Conservation (phyloP, 176 grass and related monocot species). For the Hyparrhenia diplandra region DNA sequence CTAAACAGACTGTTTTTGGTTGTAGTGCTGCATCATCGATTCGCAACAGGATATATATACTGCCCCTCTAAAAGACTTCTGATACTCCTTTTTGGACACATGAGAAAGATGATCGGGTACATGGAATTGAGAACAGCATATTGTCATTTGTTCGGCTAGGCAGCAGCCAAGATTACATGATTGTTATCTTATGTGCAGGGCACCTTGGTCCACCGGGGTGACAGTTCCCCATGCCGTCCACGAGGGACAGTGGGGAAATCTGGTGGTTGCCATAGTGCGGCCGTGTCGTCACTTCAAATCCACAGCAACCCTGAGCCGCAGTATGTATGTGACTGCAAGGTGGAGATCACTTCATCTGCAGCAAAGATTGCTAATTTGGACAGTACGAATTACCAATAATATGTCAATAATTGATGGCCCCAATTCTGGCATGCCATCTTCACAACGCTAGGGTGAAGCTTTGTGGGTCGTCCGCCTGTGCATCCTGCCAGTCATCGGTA, state of each 20-base stretch:
- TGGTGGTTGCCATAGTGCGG: not conserved
- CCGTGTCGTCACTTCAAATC: not conserved
- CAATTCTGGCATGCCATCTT: no score
- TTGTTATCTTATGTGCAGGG: not conserved
- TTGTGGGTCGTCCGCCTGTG: no score
- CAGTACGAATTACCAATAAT: no score
- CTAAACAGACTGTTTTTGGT: constrained; percentile 10
- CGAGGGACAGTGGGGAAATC: constrained; percentile 5
- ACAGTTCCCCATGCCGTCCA: not conserved
- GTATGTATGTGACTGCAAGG: not conserved
- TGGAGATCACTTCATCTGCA: not conserved
- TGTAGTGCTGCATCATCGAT: not conserved
- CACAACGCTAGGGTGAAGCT: not conserved
- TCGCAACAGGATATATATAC: not conserved
- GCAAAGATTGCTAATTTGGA: not conserved
- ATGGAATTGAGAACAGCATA: not conserved
- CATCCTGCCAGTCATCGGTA: no score
- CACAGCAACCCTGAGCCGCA: not conserved
- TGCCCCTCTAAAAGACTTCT: not conserved
- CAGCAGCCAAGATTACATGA: not conserved
- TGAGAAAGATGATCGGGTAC: not conserved
- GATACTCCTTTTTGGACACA: not conserved
- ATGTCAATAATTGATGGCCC: no score
- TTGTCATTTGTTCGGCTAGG: not conserved
- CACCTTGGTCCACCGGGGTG: not conserved